Evolutionary conservation across 352 stramenopile genomes (phyloP).

Genomic region (Globisporangium okanoganense): DNA sequence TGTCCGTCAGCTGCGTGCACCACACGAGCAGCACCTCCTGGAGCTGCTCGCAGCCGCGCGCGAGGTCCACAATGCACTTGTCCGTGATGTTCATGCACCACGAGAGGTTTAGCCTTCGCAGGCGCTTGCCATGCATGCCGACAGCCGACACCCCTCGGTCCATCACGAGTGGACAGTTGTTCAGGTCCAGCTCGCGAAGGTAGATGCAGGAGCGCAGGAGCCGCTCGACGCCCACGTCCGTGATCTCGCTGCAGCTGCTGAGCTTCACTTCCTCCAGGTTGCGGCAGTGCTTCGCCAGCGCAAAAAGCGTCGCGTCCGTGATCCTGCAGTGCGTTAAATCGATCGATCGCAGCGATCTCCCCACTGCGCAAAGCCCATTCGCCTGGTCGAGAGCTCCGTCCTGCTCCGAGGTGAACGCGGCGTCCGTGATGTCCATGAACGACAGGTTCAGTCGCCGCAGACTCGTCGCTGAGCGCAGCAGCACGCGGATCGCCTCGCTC

Average conservation of each 20-base stretch:
- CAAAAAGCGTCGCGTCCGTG: conserved; percentile 64
- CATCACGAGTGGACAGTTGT: conserved; percentile 79
- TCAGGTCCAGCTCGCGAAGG: conserved; percentile 62
- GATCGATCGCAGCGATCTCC: conserved; percentile 39
- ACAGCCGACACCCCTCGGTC: conserved; percentile 64
- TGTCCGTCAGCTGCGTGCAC: conserved; percentile 82
- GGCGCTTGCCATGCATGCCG: conserved; percentile 40
- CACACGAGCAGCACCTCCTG: conserved; percentile 70
- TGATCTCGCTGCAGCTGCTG: conserved; percentile 73
- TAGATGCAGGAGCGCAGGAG: conserved; percentile 47
- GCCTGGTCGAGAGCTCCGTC: conserved; percentile 23
- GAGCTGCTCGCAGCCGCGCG: conserved; percentile 53
- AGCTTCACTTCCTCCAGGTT: conserved; percentile 68
- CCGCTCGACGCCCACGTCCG: conserved; percentile 67
- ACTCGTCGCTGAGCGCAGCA: conserved; percentile 54
- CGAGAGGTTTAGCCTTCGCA: conserved; percentile 72
- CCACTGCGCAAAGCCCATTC: conserved; percentile 46
- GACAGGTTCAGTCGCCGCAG: conserved; percentile 75
- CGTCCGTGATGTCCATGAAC: conserved; percentile 80
- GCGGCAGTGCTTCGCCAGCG: conserved; percentile 57
- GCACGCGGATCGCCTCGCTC: conserved; percentile 63
- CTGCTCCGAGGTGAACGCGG: conserved; percentile 46
- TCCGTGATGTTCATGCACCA: conserved; percentile 90
- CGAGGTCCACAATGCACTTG: conserved; percentile 70
- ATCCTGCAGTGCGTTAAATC: conserved; percentile 75